Base-by-base conservation (phyloP, 192 early-diverging fungal genomes). In the Paraglomus occultum region DNA sequence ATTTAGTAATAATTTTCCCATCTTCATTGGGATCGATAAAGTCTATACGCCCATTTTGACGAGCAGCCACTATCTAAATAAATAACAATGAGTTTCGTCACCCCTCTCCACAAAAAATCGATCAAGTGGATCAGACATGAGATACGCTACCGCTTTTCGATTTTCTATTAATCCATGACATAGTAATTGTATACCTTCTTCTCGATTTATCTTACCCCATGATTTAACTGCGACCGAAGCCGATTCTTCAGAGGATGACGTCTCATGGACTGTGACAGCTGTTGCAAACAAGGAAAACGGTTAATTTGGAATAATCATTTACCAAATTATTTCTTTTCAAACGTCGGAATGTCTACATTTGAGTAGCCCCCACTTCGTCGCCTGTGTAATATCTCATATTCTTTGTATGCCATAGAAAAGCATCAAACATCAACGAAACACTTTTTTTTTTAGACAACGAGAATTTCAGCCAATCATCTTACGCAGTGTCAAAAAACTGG, bases 41-140 rank as follows among this genome's bases (percentile, higher is more conserved):
- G 17, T 84, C 60, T 40, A 86, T 72, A n/a, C 68, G 61, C 9
- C 85, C 85, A 72, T 74, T 80, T 65, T 83, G 79, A 43, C 85
- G 75, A 18, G 83, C 85, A n/a, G 83, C 75, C 9, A 81, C 68
- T 22, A 86, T 48, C 74, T 84, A 72, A 49, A 20, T 14, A 23
- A 38, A 40, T n/a, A 63, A 53, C 42, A 44, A 64, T 17, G 40
- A 64, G 60, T 42, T 14, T 45, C 20, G 52, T 12, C 39, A 5
- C 22, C 39, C 18, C 38, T 17, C 15, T 12, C 5, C 5, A n/a
- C 15, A 3, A 8, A 11, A 48, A 5, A 50, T 0, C 12, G 4
- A 49, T 11, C 7, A 12, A 22, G 22, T 6, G 22, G 49, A 53
- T 43, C 6, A 51, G 40, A 46, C 8, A 55, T 53, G 5, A 71